phyloP scores from a whole-genome alignment of 148 eudicot genomes.

The Chenopodium formosanum region DNA sequence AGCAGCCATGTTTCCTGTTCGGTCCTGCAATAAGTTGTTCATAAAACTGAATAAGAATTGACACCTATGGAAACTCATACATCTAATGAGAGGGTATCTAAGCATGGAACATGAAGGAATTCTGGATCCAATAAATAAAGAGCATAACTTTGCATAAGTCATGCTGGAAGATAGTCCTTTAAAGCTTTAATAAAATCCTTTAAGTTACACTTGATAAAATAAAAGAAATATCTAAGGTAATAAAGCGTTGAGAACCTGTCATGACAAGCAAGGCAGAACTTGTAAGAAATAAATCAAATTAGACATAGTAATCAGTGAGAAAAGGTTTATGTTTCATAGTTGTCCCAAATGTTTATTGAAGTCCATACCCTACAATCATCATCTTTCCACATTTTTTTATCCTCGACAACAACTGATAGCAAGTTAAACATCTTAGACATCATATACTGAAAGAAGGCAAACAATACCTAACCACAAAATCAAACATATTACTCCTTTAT shows the following conservation, averaged over 20 bases:
- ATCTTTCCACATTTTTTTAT: background rate
- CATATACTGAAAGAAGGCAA: background rate
- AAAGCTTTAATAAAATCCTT: background rate
- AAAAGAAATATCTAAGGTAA: background rate
- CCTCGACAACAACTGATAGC: background rate
- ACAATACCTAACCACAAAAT: background rate
- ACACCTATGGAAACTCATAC: background rate
- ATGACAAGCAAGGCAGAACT: background rate
- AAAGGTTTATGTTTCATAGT: background rate
- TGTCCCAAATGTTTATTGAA: background rate
- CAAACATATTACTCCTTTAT: background rate
- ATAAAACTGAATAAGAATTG: background rate
- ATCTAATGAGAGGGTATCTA: background rate
- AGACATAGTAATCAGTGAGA: background rate
- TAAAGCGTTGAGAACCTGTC: background rate
- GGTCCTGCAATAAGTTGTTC: constrained; percentile 31
- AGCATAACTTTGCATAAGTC: background rate
- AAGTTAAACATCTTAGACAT: background rate
- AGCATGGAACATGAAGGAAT: background rate
- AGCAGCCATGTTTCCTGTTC: constrained; percentile 39
- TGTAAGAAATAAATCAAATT: background rate
- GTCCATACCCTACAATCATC: background rate
- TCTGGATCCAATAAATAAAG: background rate
- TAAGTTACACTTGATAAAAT: background rate
- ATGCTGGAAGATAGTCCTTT: background rate